Percentiles rank a stretch among this genome's conserved stretches.
Conservation (phyloP, 768 basidiomycete species). For the Cystofilobasidium ferigula region DNA sequence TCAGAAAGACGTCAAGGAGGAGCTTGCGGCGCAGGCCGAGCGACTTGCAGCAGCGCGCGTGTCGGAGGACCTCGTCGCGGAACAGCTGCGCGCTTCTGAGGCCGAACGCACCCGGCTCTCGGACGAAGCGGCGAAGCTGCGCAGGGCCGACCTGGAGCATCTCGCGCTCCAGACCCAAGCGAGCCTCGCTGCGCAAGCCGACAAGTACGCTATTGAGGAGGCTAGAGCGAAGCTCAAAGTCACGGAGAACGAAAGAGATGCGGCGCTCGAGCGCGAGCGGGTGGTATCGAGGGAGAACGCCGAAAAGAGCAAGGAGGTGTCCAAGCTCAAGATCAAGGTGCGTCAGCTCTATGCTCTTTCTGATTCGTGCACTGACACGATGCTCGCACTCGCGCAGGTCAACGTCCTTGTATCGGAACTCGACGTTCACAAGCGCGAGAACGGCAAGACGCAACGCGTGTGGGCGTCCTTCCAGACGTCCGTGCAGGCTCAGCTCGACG, state of each 20-base stretch:
- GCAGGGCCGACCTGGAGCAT: background rate
- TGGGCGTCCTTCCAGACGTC: slow-evolving; percentile 9
- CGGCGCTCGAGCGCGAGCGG: slow-evolving; percentile 8
- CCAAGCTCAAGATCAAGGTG: slow-evolving; percentile 10
- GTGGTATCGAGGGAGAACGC: background rate
- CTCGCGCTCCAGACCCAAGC: background rate
- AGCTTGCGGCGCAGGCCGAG: background rate
- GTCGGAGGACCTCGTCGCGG: background rate
- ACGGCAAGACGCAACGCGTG: background rate
- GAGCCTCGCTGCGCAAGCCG: background rate
- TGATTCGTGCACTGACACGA: background rate
- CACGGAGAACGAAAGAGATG: slow-evolving; percentile 1
- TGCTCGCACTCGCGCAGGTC: background rate
- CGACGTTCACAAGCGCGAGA: background rate
- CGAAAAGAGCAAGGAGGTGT: slow-evolving; percentile 4
- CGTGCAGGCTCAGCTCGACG: background rate
- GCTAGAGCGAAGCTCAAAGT: background rate
- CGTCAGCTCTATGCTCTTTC: background rate
- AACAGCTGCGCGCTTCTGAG: background rate
- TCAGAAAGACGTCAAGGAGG: background rate
- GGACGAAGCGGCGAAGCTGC: background rate
- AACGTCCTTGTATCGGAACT: slow-evolving; percentile 4
- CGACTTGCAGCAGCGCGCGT: background rate
- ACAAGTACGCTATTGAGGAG: background rate
- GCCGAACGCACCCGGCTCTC: slow-evolving; percentile 3